These are phyloP conservation scores for Lagenidium sp. DNA, from an alignment of 352 stramenopile genomes.

Conservation along the genomic window DNA sequence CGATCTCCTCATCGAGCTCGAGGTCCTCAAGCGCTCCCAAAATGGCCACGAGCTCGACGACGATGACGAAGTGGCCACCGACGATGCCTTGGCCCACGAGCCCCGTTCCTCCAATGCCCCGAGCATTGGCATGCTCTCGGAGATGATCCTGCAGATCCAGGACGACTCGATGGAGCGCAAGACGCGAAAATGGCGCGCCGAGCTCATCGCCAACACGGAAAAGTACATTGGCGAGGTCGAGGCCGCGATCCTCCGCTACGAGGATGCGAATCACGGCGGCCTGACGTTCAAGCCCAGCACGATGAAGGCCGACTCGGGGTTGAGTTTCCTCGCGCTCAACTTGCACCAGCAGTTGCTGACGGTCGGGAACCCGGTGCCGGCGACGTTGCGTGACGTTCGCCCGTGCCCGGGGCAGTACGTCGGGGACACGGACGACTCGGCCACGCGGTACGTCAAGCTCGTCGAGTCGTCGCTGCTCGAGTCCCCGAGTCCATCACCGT, in stretches of 20 bases:
- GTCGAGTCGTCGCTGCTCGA: constrained; percentile 12
- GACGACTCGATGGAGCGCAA: constrained; percentile 71
- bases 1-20: constrained; percentile 61
- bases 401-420: not conserved
- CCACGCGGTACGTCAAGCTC: constrained; percentile 12
- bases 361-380: constrained; percentile 57
- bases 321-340: constrained; percentile 78
- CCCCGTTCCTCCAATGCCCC: constrained; percentile 6
- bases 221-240: constrained; percentile 77
- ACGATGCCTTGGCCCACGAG: not conserved
- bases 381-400: constrained; percentile 12
- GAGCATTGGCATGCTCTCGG: constrained; percentile 72
- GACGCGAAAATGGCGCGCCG: constrained; percentile 70
- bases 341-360: constrained; percentile 80
- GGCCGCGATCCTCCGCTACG: constrained; percentile 67
- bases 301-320: constrained; percentile 73
- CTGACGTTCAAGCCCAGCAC: constrained; percentile 84
- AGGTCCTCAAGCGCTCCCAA: constrained; percentile 34
- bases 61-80: constrained; percentile 10
- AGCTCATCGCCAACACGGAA: constrained; percentile 69
- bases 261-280: constrained; percentile 46
- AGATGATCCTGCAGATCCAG: constrained; percentile 86
- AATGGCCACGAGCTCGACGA: constrained; percentile 20
- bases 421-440: not conserved
- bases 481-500: too few relatives aligned